Conservation (phyloP, 768 basidiomycete genomes). For the Leccinellum albellum region DNA sequence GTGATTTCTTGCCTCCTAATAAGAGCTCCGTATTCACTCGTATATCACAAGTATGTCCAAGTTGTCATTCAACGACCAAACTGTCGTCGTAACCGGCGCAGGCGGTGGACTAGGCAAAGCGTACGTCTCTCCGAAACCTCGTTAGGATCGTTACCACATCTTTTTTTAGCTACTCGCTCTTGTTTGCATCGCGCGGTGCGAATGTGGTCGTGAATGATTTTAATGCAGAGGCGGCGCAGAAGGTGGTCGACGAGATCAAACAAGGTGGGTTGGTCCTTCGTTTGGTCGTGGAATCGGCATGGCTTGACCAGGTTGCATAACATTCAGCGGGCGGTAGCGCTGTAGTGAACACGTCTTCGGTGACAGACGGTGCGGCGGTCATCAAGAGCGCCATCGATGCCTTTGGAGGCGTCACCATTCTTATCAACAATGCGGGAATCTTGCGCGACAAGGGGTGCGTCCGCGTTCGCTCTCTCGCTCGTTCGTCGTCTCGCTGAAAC, state of each 20-base stretch:
- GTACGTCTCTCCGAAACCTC: slow-evolving; percentile 43
- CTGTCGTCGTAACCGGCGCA: slow-evolving; percentile 93
- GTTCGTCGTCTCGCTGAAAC: background rate
- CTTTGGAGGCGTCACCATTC: slow-evolving; percentile 80
- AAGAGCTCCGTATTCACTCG: no score
- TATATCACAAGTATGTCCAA: slow-evolving; percentile 27
- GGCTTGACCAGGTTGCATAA: no score
- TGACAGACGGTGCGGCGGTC: slow-evolving; percentile 81
- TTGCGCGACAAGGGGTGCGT: slow-evolving; percentile 73
- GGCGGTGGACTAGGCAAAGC: slow-evolving; percentile 92
- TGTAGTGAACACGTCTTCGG: slow-evolving; percentile 80
- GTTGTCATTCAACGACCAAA: slow-evolving; percentile 80
- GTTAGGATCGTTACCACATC: background rate
- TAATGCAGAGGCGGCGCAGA: slow-evolving; percentile 81
- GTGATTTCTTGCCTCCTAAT: slow-evolving; percentile 9
- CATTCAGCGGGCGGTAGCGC: slow-evolving; percentile 87
- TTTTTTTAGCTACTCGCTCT: slow-evolving; percentile 69
- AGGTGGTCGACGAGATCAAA: slow-evolving; percentile 86
- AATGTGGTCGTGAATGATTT: slow-evolving; percentile 96
- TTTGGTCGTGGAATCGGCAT: background rate
- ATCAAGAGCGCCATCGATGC: slow-evolving; percentile 81
- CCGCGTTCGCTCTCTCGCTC: background rate
- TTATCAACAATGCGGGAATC: slow-evolving; percentile 97
- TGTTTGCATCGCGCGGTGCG: slow-evolving; percentile 91
- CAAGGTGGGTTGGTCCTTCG: slow-evolving; percentile 47